phyloP scores from a whole-genome alignment of 2,329 filamentous ascomycete genomes.

The Cladosporium sp. region DNA sequence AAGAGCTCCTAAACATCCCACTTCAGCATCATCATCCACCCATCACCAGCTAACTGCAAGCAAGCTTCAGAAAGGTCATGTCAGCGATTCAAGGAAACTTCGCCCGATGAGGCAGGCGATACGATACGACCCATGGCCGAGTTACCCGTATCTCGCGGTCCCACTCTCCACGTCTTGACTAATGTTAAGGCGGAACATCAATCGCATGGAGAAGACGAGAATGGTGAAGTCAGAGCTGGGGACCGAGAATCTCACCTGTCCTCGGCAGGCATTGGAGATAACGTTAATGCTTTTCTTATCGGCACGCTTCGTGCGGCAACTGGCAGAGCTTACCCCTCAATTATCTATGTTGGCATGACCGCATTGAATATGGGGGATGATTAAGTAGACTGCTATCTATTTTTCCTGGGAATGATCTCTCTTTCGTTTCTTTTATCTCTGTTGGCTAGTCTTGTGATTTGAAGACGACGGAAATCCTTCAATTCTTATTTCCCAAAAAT shows the following conservation, averaged over 20 bases:
- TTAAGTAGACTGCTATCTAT: constrained; percentile 10
- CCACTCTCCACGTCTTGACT: background rate
- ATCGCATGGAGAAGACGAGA: too few relatives aligned
- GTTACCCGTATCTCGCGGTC: background rate
- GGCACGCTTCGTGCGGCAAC: background rate
- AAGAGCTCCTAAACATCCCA: background rate
- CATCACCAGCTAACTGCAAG: too few relatives aligned
- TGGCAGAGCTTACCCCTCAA: constrained; percentile 14
- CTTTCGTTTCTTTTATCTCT: background rate
- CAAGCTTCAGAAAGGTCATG: too few relatives aligned
- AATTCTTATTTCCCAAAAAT: background rate
- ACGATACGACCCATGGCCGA: too few relatives aligned
- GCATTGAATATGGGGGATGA: background rate
- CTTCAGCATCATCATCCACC: constrained; percentile 1
- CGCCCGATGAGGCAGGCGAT: constrained; percentile 7
- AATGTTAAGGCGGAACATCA: background rate
- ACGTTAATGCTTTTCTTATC: background rate
- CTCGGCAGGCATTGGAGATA: background rate
- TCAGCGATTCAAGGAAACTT: background rate
- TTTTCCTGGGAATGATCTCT: background rate
- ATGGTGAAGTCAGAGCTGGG: background rate
- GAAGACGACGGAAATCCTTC: background rate
- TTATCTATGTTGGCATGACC: constrained; percentile 3
- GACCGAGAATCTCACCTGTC: background rate
- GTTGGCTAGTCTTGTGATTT: background rate